phyloP scores from a whole-genome alignment of 2,329 filamentous ascomycete genomes.

The Arthrobotrys pseudoclavata region DNA sequence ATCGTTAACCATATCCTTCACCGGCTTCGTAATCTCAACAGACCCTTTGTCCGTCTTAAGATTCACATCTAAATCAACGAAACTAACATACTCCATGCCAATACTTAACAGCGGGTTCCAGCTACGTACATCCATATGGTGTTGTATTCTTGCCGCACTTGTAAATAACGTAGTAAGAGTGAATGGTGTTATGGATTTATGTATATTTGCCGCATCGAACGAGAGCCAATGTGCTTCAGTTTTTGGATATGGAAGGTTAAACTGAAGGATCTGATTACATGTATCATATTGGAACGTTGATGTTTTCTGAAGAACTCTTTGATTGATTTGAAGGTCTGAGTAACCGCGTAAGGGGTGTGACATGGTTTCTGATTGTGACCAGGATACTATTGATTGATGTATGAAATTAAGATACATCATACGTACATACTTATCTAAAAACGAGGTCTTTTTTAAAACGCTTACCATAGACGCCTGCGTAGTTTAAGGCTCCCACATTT shows the following conservation, averaged over 20 bases:
- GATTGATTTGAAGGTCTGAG: conserved; percentile 13
- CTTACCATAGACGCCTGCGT: conserved; percentile 17
- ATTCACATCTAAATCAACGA: neutral
- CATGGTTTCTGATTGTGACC: neutral
- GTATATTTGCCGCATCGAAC: neutral
- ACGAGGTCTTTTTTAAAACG: neutral
- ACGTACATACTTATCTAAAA: too few species aligned
- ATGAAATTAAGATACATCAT: neutral
- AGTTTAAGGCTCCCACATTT: conserved; percentile 14
- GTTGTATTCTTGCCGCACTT: neutral
- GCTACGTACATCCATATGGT: conserved; percentile 10
- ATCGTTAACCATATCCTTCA: neutral
- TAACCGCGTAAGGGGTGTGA: conserved; percentile 4
- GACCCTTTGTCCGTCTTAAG: neutral
- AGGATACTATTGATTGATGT: neutral
- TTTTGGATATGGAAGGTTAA: conserved; percentile 4
- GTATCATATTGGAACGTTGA: conserved; percentile 8
- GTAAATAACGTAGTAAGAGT: neutral
- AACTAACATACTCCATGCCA: conserved; percentile 21
- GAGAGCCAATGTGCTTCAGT: conserved; percentile 8
- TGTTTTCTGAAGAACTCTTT: neutral
- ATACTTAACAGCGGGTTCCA: conserved; percentile 14
- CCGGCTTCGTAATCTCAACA: neutral
- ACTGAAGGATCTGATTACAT: conserved; percentile 6
- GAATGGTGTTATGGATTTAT: neutral